Percentiles rank a stretch among this genome's conserved stretches.
Conservation (phyloP, 805 yeast species). For the Metschnikowia cubensis region DNA sequence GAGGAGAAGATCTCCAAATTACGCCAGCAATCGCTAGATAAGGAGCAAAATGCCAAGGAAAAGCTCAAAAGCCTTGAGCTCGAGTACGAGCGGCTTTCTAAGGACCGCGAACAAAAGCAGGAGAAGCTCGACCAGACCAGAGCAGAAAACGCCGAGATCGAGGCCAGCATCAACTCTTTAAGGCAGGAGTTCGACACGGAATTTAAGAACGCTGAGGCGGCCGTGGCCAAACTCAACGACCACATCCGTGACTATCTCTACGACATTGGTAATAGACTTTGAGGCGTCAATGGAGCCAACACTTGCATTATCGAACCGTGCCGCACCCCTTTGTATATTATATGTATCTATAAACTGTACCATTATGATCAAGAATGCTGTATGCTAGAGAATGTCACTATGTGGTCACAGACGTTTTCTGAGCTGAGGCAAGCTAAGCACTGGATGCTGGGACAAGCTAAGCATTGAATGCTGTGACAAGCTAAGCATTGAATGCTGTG, state of each 20-base stretch:
- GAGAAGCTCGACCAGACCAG: conserved; percentile 48
- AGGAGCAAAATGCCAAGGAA: conserved; percentile 39
- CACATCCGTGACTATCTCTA: conserved; percentile 51
- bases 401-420: too few relatives aligned
- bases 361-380: neutral
- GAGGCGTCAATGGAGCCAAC: neutral
- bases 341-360: conserved; percentile 2
- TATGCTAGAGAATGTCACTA: too few relatives aligned
- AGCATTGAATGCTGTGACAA: too few relatives aligned
- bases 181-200: conserved; percentile 49
- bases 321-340: neutral
- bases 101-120: conserved; percentile 46
- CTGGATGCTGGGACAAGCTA: too few relatives aligned
- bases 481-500: too few relatives aligned
- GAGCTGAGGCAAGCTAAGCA: too few relatives aligned
- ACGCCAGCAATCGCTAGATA: conserved; percentile 41
- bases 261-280: conserved; percentile 44
- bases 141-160: conserved; percentile 42
- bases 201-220: conserved; percentile 48
- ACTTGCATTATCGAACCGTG: neutral
- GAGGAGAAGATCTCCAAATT: conserved; percentile 46
- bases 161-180: conserved; percentile 35
- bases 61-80: conserved; percentile 42
- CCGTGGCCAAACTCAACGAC: conserved; percentile 50
- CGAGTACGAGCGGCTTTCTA: conserved; percentile 46